Evolutionary conservation across 1,284 basidiomycete species (phyloP).

Genomic region (Chalciporus sp.): DNA sequence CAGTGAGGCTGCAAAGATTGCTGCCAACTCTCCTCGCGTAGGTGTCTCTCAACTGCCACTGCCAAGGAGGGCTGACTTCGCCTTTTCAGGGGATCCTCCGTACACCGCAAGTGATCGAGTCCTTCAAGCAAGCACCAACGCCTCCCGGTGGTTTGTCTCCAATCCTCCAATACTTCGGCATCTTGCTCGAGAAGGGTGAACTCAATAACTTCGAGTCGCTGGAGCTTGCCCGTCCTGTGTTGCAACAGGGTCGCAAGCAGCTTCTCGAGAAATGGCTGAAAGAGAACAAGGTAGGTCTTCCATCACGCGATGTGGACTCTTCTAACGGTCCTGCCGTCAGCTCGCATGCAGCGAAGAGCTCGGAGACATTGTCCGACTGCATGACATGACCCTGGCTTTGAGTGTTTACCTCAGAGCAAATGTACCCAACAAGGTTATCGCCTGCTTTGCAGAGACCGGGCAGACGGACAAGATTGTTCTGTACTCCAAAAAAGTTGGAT

Average conservation of each 20-base stretch:
- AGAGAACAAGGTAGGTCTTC: constrained; percentile 87
- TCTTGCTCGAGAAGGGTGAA: constrained; percentile 96
- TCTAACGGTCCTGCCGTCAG: constrained; percentile 42
- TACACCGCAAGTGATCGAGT: constrained; percentile 95
- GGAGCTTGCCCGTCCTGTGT: constrained; percentile 94
- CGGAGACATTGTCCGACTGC: constrained; percentile 93
- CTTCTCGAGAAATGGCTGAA: constrained; percentile 99
- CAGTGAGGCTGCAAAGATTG: constrained; percentile 97
- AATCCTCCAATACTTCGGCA: constrained; percentile 98
- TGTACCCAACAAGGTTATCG: constrained; percentile 98
- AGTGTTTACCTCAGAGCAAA: constrained; percentile 98
- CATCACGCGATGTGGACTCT: background rate
- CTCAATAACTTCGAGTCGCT: constrained; percentile 97
- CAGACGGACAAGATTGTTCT: constrained; percentile 99
- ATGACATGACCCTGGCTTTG: constrained; percentile 98
- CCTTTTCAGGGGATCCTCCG: constrained; percentile 87
- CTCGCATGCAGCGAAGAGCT: constrained; percentile 99
- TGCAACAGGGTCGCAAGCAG: constrained; percentile 97
- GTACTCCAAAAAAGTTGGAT: constrained; percentile 97
- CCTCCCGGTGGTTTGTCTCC: constrained; percentile 92
- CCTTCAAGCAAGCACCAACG: constrained; percentile 94
- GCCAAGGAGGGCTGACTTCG: constrained; percentile 9
- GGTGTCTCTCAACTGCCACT: background rate
- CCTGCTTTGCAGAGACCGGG: constrained; percentile 98
- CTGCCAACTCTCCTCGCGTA: constrained; percentile 94